Evolutionary conservation across 345 rosid species (phyloP).

Genomic region (Rubroshorea leprosula): DNA sequence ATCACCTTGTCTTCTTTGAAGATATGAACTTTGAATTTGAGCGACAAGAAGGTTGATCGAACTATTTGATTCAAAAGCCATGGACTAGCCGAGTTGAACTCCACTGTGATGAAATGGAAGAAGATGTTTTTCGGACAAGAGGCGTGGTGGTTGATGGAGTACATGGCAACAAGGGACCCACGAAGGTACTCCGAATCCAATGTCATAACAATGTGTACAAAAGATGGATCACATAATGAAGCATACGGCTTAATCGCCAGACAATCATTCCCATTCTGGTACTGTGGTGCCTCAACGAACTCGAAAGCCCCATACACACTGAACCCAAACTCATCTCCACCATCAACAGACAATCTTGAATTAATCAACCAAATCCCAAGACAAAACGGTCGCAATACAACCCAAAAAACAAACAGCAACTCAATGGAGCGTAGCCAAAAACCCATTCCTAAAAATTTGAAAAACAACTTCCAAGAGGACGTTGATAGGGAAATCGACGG

Average conservation of each 20-base stretch:
- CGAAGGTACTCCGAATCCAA: too few species aligned
- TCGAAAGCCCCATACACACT: constrained; percentile 13
- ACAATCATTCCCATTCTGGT: constrained; percentile 76
- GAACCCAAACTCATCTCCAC: constrained; percentile 19
- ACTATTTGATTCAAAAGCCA: constrained; percentile 68
- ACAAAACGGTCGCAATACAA: constrained; percentile 26
- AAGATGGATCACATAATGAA: constrained; percentile 68
- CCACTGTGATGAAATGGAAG: constrained; percentile 79
- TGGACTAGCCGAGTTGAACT: constrained; percentile 86
- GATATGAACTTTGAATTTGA: constrained; percentile 80
- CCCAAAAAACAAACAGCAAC: constrained; percentile 14
- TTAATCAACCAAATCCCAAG: constrained; percentile 55
- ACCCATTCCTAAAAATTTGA: too few species aligned
- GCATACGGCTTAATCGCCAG: constrained; percentile 22
- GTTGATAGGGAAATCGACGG: too few species aligned
- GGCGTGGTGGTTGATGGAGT: too few species aligned
- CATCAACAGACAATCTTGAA: background rate
- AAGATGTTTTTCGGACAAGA: constrained; percentile 86
- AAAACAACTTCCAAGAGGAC: too few species aligned
- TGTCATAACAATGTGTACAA: too few species aligned
- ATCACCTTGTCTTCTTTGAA: constrained; percentile 81
- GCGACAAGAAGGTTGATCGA: constrained; percentile 82
- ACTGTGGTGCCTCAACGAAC: constrained; percentile 80
- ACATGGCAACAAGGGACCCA: too few species aligned
- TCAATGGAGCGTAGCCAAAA: too few species aligned